phyloP scores from a whole-genome alignment of 345 rosid genomes.

The Nephelium lappaceum region DNA sequence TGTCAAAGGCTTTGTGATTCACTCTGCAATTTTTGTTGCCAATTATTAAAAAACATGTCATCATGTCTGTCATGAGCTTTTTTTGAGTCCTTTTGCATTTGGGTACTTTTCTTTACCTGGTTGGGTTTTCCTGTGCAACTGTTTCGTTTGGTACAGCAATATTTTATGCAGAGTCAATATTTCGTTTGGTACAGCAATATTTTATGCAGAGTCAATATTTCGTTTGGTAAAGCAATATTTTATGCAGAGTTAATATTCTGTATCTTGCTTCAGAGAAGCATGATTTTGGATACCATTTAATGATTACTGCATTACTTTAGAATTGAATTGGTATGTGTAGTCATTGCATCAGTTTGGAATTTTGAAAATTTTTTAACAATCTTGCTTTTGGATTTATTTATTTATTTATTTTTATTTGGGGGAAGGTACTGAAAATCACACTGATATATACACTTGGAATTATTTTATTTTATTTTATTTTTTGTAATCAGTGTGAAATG shows the following conservation, averaged over 20 bases:
- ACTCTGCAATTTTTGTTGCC: not conserved
- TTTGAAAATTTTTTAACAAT: not conserved
- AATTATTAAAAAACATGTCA: not conserved
- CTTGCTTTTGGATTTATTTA: slow-evolving; percentile 1
- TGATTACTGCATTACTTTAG: not conserved
- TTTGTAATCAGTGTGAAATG: not conserved
- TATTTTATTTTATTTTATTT: not conserved
- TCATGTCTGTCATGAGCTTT: too few species aligned
- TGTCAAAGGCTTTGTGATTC: not conserved
- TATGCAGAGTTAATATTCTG: not conserved
- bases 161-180: too few species aligned
- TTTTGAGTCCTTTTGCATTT: too few species aligned
- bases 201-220: too few species aligned
- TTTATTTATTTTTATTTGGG: not conserved
- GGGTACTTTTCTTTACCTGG: too few species aligned
- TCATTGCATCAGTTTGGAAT: not conserved
- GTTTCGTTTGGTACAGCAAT: not conserved
- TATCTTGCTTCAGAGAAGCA: not conserved
- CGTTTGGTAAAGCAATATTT: not conserved
- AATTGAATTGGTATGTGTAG: not conserved
- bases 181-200: not conserved
- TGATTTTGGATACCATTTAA: not conserved
- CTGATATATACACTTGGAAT: not conserved
- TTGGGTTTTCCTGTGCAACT: not conserved
- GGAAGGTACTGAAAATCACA: not conserved